Conservation (phyloP, 805 yeast species). For the Komagataella ulmi region DNA sequence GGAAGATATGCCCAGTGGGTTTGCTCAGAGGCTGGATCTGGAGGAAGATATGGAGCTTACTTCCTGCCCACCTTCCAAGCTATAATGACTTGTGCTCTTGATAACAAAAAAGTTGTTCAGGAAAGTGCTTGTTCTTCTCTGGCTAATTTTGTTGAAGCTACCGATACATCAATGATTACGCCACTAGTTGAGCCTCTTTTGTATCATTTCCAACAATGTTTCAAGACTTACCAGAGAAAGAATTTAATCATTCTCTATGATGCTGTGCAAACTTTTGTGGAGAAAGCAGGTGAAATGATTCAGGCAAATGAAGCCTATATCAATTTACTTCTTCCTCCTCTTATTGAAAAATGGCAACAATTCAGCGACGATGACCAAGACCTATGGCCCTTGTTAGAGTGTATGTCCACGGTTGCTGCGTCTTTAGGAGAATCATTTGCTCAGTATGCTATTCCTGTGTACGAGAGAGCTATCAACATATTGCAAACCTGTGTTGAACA, state of each 20-base stretch:
- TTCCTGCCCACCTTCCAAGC: slow-evolving; percentile 70
- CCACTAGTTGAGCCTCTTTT: slow-evolving; percentile 57
- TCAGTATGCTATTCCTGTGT: slow-evolving; percentile 81
- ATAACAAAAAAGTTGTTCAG: slow-evolving; percentile 85
- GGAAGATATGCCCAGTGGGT: slow-evolving; percentile 82
- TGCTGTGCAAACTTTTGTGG: slow-evolving; percentile 82
- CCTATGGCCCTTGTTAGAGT: slow-evolving; percentile 85
- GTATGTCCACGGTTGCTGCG: slow-evolving; percentile 86
- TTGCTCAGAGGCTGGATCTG: slow-evolving; percentile 47
- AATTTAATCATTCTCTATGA: slow-evolving; percentile 78
- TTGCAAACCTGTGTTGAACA: slow-evolving; percentile 53
- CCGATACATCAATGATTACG: slow-evolving; percentile 48
- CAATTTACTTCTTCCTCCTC: slow-evolving; percentile 61
- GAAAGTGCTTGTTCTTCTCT: slow-evolving; percentile 86
- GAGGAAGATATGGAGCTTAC: slow-evolving; percentile 51
- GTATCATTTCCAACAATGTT: slow-evolving; percentile 60
- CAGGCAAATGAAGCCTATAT: slow-evolving; percentile 41
- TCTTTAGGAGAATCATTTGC: slow-evolving; percentile 74
- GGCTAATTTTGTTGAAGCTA: slow-evolving; percentile 68
- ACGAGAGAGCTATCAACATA: slow-evolving; percentile 62
- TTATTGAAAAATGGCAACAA: slow-evolving; percentile 68
- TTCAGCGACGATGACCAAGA: slow-evolving; percentile 70
- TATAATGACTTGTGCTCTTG: slow-evolving; percentile 63
- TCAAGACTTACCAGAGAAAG: slow-evolving; percentile 65
- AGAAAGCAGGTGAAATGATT: slow-evolving; percentile 49